Evolutionary conservation across 257 asterid species (phyloP).

Genomic region (Solanum ahanhuiri): DNA sequence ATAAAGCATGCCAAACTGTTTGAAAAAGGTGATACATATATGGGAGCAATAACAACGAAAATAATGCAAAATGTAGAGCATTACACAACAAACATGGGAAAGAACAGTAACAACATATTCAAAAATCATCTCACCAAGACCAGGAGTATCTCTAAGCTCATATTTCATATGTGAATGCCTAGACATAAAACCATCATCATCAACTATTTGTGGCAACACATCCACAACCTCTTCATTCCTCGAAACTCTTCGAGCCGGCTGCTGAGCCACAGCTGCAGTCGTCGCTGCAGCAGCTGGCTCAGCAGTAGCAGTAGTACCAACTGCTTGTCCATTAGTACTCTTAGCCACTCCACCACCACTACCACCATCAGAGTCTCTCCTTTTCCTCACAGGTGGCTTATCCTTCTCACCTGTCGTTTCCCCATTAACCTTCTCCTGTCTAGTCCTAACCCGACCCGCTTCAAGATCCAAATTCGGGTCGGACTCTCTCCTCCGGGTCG

Average conservation of each 20-base stretch:
- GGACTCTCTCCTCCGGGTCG: constrained; percentile 20
- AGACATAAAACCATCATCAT: constrained; percentile 56
- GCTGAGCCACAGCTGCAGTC: constrained; percentile 11
- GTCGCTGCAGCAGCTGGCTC: constrained; percentile 15
- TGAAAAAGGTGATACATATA: not conserved
- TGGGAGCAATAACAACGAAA: not conserved
- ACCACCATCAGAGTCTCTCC: constrained; percentile 83
- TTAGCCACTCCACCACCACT: constrained; percentile 1
- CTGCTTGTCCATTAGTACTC: constrained; percentile 43
- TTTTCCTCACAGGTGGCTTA: constrained; percentile 44
- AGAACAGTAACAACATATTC: not conserved
- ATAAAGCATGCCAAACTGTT: not conserved
- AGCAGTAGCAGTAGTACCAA: constrained; percentile 7
- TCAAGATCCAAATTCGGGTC: constrained; percentile 54
- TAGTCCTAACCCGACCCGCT: constrained; percentile 47
- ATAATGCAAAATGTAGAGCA: not conserved
- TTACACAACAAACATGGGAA: not conserved
- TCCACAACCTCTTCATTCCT: constrained; percentile 53
- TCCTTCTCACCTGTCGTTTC: constrained; percentile 40
- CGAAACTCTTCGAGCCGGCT: constrained; percentile 29
- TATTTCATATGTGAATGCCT: constrained; percentile 88
- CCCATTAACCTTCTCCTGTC: constrained; percentile 38
- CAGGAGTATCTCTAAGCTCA: constrained; percentile 87
- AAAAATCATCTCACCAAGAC: constrained; percentile 57
- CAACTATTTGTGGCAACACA: constrained; percentile 43